Conservation (phyloP, 352 stramenopile species). For the Pythium vanterpoolii region DNA sequence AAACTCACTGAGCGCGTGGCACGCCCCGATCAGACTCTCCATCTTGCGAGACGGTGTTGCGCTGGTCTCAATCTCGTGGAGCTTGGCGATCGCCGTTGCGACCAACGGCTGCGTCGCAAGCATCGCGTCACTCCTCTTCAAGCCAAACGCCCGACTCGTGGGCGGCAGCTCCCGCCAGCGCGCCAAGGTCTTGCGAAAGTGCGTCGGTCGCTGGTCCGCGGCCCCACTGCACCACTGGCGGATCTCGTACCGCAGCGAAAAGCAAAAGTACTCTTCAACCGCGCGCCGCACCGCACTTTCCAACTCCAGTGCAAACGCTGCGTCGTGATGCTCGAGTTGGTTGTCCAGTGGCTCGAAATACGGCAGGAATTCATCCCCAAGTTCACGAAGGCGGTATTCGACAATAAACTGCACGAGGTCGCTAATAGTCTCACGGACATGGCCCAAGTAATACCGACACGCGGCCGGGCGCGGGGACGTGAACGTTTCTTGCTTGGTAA, state of each 20-base stretch:
- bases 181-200: conserved; percentile 11
- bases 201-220: not conserved
- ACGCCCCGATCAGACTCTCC: conserved; percentile 24
- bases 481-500: conserved; percentile 18
- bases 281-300: conserved; percentile 21
- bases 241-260: conserved; percentile 21
- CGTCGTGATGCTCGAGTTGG: not conserved
- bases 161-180: conserved; percentile 21
- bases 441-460: conserved; percentile 29
- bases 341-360: not conserved
- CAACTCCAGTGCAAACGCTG: conserved; percentile 1
- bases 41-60: conserved; percentile 30
- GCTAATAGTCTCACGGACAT: conserved; percentile 31
- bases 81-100: conserved; percentile 14
- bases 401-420: conserved; percentile 37
- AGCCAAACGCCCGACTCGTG: conserved; percentile 15
- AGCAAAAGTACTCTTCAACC: conserved; percentile 29
- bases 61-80: conserved; percentile 23
- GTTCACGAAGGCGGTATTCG: conserved; percentile 24
- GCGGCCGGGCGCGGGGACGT: conserved; percentile 3
- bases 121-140: not conserved
- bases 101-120: conserved; percentile 9
- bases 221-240: conserved; percentile 17
- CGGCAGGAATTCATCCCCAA: conserved; percentile 6
- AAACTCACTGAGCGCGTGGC: conserved; percentile 29